Conservation (phyloP, 2,329 filamentous ascomycete species). For the Colletotrichum sp. region DNA sequence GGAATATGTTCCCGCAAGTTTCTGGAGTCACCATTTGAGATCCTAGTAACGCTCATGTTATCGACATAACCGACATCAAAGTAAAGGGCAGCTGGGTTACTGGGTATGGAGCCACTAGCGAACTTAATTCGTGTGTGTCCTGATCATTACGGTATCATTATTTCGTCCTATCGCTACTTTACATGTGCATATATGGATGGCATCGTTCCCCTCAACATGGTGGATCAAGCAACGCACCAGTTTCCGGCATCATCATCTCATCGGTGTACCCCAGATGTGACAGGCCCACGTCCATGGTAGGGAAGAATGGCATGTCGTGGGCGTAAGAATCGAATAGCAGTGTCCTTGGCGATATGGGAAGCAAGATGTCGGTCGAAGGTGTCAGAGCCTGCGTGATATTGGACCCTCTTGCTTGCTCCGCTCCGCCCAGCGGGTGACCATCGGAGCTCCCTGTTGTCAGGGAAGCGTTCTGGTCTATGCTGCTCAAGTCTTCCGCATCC, state of each 20-base stretch:
- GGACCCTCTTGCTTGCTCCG: background rate
- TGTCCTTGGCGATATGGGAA: conserved; percentile 25
- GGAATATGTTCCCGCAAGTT: too few species aligned
- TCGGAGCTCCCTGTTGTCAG: background rate
- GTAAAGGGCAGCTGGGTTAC: too few species aligned
- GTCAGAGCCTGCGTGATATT: conserved; percentile 16
- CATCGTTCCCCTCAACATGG: background rate
- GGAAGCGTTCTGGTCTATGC: background rate
- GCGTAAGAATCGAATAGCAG: conserved; percentile 26
- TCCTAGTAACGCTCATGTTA: too few species aligned
- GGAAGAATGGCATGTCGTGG: conserved; percentile 25
- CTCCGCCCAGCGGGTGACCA: background rate
- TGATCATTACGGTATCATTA: background rate
- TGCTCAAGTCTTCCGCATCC: background rate
- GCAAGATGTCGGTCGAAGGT: conserved; percentile 15
- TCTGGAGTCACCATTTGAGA: too few species aligned
- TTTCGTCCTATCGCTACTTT: background rate
- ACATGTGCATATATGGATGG: background rate
- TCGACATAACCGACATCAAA: too few species aligned
- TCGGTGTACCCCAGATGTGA: conserved; percentile 1
- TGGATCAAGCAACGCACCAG: background rate
- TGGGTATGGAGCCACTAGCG: too few species aligned
- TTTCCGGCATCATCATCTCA: background rate
- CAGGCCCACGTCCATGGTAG: conserved; percentile 25
- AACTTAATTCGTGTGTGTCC: background rate